phyloP scores from a whole-genome alignment of 2,329 filamentous ascomycete genomes.

The Penicillium sp. region DNA sequence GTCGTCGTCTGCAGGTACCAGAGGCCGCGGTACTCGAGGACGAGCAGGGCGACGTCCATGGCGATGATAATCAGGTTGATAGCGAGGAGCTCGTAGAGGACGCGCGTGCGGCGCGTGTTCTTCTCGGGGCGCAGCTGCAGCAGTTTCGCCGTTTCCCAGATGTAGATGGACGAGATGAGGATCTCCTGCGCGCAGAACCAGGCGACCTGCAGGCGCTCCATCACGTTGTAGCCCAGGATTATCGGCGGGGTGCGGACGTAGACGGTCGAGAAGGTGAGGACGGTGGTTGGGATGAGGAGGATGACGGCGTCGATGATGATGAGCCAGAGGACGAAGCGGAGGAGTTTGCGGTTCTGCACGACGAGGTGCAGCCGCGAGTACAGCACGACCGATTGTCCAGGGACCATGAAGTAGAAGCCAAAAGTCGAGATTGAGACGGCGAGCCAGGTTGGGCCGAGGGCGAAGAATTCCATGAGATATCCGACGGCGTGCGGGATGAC shows the following conservation, averaged over 20 bases:
- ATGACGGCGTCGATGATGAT: conserved; percentile 61
- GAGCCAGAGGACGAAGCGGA: conserved; percentile 59
- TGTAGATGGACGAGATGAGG: conserved; percentile 56
- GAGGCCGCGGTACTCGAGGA: conserved; percentile 48
- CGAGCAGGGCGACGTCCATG: conserved; percentile 52
- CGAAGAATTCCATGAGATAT: conserved; percentile 47
- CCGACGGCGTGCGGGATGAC: conserved; percentile 45
- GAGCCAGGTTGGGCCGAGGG: conserved; percentile 39
- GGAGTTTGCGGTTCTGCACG: conserved; percentile 52
- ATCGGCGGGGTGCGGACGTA: conserved; percentile 30
- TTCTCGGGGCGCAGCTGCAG: conserved; percentile 42
- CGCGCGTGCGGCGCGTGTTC: conserved; percentile 42
- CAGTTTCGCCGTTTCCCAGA: conserved; percentile 56
- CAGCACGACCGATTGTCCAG: conserved; percentile 65
- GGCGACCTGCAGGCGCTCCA: conserved; percentile 49
- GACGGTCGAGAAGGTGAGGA: conserved; percentile 56
- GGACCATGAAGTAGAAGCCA: conserved; percentile 65
- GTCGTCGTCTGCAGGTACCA: conserved; percentile 52
- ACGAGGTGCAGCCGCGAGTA: conserved; percentile 67
- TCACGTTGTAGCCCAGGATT: conserved; percentile 49
- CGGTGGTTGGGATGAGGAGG: conserved; percentile 58
- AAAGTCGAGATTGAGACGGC: conserved; percentile 51
- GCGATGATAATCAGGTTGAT: conserved; percentile 55
- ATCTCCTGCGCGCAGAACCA: conserved; percentile 52
- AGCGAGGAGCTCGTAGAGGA: conserved; percentile 54